Conservation (phyloP, 805 yeast species). For the Teunomyces gatunensis region DNA sequence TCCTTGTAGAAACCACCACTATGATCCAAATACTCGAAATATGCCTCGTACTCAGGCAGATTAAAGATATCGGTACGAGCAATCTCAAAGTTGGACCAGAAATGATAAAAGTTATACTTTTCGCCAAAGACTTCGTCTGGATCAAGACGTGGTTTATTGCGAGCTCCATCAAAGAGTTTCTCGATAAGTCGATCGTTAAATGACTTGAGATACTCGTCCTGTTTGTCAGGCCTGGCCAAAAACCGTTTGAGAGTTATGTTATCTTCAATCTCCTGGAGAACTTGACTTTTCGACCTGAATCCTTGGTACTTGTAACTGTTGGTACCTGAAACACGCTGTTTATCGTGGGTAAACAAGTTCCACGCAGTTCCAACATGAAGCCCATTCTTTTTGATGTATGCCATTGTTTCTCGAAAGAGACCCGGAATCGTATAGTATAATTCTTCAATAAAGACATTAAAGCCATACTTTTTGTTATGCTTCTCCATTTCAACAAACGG, state of each 20-base stretch:
- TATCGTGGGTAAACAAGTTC: constrained; percentile 52
- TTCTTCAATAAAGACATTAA: constrained; percentile 76
- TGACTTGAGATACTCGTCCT: constrained; percentile 17
- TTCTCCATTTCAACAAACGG: constrained; percentile 81
- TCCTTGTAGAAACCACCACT: constrained; percentile 85
- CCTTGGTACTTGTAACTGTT: constrained; percentile 21
- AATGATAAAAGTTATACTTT: constrained; percentile 78
- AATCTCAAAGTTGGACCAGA: constrained; percentile 93
- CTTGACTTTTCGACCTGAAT: constrained; percentile 15
- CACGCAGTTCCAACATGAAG: constrained; percentile 62
- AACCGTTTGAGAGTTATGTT: constrained; percentile 25
- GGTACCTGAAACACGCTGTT: constrained; percentile 21
- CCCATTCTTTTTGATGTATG: constrained; percentile 48
- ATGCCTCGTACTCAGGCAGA: constrained; percentile 60
- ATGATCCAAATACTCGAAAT: constrained; percentile 64
- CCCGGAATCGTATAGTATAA: constrained; percentile 79
- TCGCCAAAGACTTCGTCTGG: constrained; percentile 64
- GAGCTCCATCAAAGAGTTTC: constrained; percentile 9
- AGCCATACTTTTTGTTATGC: constrained; percentile 74
- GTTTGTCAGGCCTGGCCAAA: constrained; percentile 19
- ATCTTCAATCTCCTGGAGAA: constrained; percentile 27
- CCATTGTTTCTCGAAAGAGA: constrained; percentile 67
- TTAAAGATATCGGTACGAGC: constrained; percentile 80
- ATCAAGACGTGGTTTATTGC: constrained; percentile 20
- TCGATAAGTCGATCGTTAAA: constrained; percentile 2